Percentiles rank a stretch among this genome's conserved stretches.
Conservation (phyloP, 768 basidiomycete genomes). For the Leucocoprinus sp. region DNA sequence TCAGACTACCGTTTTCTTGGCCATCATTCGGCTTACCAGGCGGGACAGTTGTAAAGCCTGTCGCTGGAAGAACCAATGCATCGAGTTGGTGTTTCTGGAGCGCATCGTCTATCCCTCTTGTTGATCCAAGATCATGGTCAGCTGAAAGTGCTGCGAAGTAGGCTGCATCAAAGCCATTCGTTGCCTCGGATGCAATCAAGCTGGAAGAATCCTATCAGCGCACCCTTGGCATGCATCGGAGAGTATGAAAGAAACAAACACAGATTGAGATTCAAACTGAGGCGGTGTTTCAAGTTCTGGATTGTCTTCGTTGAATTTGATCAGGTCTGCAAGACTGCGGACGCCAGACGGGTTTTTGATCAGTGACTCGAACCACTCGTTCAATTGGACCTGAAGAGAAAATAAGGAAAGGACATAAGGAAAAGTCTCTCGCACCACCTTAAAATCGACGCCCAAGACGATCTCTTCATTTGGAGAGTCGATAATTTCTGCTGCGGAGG, state of each 20-base stretch:
- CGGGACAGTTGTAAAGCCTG: constrained; percentile 29
- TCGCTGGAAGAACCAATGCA: constrained; percentile 42
- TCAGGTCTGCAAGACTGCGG: constrained; percentile 46
- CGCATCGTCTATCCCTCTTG: constrained; percentile 45
- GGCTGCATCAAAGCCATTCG: constrained; percentile 32
- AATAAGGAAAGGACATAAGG: too few relatives aligned
- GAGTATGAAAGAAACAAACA: constrained; percentile 16
- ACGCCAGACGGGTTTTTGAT: constrained; percentile 49
- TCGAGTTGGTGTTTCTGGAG: constrained; percentile 39
- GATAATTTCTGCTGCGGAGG: constrained; percentile 42
- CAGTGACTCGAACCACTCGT: constrained; percentile 38
- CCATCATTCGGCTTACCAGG: constrained; percentile 22
- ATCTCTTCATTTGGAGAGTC: constrained; percentile 43
- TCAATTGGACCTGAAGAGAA: constrained; percentile 40
- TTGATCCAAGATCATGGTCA: constrained; percentile 39
- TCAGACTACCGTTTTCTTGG: constrained; percentile 11
- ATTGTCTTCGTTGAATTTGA: constrained; percentile 49
- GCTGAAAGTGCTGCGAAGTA: constrained; percentile 37
- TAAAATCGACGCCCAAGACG: constrained; percentile 49
- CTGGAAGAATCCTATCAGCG: constrained; percentile 14
- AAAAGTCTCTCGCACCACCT: too few relatives aligned
- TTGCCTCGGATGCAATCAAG: constrained; percentile 30
- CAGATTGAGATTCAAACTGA: constrained; percentile 29
- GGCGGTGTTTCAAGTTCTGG: constrained; percentile 38
- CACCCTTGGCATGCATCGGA: not conserved